Evolutionary conservation across 257 asterid species (phyloP), one percentile per base, ranked within the genome.

Genomic region (Knoxia roxburghii): DNA sequence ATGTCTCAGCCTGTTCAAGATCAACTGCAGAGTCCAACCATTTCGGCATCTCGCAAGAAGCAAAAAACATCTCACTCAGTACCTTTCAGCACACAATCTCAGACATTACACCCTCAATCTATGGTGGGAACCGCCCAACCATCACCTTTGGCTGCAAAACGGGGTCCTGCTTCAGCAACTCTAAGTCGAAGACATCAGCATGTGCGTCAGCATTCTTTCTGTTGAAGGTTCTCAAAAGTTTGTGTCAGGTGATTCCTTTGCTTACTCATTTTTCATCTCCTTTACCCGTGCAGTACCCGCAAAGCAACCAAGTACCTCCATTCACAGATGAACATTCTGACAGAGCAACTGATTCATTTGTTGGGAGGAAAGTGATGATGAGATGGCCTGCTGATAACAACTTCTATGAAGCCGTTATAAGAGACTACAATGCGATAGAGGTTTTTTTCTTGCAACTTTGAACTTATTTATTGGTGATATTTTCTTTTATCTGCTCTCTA

Each of bases 351-450:
- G 88, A 84, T 65, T 75, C 97, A 10, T 74, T 90, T 58, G 69
- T 90, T 54, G 99, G 99, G 73, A 81, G 95, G 80, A 89, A 85
- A 73, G 99, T 94, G 83, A 94, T 94, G 99, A 90, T 83, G 60
- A 84, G 95, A 82, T 90, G 91, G 95, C 96, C 96, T 32, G 91
- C 72, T 7, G 97, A 90, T 89, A 81, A 79, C 75, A 94, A 90
- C 77, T 94, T 94, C 75, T 90, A 87, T 55, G 97, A 90, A 86
- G 99, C 99, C 70, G 65, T 85, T 73, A 85, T 94, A 77, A 79
- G 81, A 67, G 87, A 88, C 60, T 90, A 85, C 78, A 83, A 89
- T 66, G 85, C 92, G 33, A 79, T 71, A 39, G 93, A 94, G 78
- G 99, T 94, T 35, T 57, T n/a, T 29, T 30, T 13, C 88, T 79